These are phyloP conservation scores for Macrophomina pseudophaseolina DNA, from an alignment of 2,329 filamentous ascomycete species.

Conservation along the genomic window DNA sequence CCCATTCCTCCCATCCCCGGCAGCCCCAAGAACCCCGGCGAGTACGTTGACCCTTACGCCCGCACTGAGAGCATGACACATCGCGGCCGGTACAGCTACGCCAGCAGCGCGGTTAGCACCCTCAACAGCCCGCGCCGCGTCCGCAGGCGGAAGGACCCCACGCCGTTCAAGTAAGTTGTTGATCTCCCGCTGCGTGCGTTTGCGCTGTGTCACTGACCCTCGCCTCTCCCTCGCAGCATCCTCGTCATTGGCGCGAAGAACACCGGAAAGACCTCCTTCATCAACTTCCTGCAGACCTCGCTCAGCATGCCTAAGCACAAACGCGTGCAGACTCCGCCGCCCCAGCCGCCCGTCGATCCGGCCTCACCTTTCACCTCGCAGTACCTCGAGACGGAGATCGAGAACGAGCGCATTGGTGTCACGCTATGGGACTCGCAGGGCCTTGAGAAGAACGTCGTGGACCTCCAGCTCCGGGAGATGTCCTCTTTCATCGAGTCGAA, in stretches of 20 bases:
- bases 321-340: slow-evolving; percentile 54
- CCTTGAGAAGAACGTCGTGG: slow-evolving; percentile 91
- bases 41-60: slow-evolving; percentile 72
- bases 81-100: slow-evolving; percentile 94
- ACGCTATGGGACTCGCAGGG: slow-evolving; percentile 98
- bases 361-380: slow-evolving; percentile 74
- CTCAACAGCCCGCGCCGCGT: slow-evolving; percentile 92
- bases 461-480: slow-evolving; percentile 91
- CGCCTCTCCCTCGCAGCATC: slow-evolving; percentile 62
- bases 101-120: slow-evolving; percentile 86
- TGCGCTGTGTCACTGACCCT: slow-evolving; percentile 28
- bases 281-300: slow-evolving; percentile 90
- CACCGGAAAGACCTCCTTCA: slow-evolving; percentile 94
- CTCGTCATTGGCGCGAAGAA: slow-evolving; percentile 86
- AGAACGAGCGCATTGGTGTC: slow-evolving; percentile 86
- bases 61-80: slow-evolving; percentile 95
- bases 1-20: slow-evolving; percentile 18
- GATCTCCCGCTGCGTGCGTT: slow-evolving; percentile 5
- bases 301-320: slow-evolving; percentile 84
- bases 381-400: slow-evolving; percentile 93
- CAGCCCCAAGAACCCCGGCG: slow-evolving; percentile 49
- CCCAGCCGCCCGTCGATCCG: slow-evolving; percentile 53
- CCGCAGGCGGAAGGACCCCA: slow-evolving; percentile 93
- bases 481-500: slow-evolving; percentile 93
- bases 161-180: slow-evolving; percentile 89